Conservation (phyloP, 1,139 yeast species). For the Blastobotrys indianensis region DNA sequence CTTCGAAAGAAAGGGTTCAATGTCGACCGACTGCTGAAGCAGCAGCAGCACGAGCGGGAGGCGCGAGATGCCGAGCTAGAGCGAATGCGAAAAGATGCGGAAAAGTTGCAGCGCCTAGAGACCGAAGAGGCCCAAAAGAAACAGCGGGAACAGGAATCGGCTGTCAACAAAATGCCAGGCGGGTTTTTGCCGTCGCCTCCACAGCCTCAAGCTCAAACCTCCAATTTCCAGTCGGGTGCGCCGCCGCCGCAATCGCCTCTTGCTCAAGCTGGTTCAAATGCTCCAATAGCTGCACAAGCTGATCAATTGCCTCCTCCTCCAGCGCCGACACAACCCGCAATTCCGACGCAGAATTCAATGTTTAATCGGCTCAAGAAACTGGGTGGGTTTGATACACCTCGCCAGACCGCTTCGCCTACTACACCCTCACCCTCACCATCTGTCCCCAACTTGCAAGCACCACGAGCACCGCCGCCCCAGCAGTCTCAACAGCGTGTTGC, state of each 20-base stretch:
- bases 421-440: neutral
- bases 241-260: neutral
- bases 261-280: neutral
- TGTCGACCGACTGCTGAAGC: conserved; percentile 31
- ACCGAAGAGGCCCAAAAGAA: conserved; percentile 11
- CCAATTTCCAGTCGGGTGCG: too few species aligned
- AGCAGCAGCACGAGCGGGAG: conserved; percentile 22
- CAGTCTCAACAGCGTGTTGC: too few species aligned
- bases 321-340: neutral
- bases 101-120: conserved; percentile 8
- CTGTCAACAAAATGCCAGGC: conserved; percentile 4
- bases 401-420: neutral
- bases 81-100: conserved; percentile 11
- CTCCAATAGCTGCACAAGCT: neutral
- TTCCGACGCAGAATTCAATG: conserved; percentile 1
- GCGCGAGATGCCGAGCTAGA: conserved; percentile 12
- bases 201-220: neutral
- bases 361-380: conserved; percentile 1
- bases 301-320: neutral
- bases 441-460: too few species aligned
- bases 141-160: conserved; percentile 11
- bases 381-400: neutral
- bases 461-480: too few species aligned
- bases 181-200: conserved; percentile 4
- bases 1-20: conserved; percentile 38